Evolutionary conservation across 331 rosid species (phyloP).

Genomic region (Rhamnella rubrinervis): DNA sequence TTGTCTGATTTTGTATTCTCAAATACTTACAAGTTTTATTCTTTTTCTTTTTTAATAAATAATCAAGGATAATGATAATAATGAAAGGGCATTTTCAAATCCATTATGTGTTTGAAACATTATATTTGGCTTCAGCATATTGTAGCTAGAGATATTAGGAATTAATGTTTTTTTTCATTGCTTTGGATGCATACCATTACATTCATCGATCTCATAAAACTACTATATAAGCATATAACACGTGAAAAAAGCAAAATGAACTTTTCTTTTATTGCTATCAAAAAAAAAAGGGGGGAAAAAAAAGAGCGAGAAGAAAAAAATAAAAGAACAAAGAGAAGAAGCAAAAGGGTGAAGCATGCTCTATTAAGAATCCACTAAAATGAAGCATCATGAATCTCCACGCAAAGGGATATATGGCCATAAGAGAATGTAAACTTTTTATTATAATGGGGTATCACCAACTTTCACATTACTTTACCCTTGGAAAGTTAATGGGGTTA

Average conservation of each 20-base stretch:
- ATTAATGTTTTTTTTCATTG: constrained; percentile 16
- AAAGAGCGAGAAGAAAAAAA: not conserved
- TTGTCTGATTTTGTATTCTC: not conserved
- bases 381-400: constrained; percentile 54
- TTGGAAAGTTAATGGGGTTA: constrained; percentile 40
- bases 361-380: constrained; percentile 74
- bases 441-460: constrained; percentile 35
- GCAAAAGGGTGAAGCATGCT: constrained; percentile 64
- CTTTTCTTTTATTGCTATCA: constrained; percentile 34
- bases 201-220: constrained; percentile 25
- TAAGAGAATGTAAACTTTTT: constrained; percentile 42
- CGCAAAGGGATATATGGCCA: constrained; percentile 44
- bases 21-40: not conserved
- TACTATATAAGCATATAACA: constrained; percentile 33
- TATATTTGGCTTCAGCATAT: too few species aligned
- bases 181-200: constrained; percentile 17
- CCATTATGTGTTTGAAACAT: too few species aligned
- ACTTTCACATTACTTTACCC: constrained; percentile 46
- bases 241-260: constrained; percentile 57
- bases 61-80: too few species aligned
- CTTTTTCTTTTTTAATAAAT: not conserved
- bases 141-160: not conserved
- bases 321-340: constrained; percentile 29
- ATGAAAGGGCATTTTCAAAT: too few species aligned
- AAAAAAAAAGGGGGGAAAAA: constrained; percentile 13